Base-by-base conservation (phyloP, 306 rosid species). In the Lathyrus aphaca region DNA sequence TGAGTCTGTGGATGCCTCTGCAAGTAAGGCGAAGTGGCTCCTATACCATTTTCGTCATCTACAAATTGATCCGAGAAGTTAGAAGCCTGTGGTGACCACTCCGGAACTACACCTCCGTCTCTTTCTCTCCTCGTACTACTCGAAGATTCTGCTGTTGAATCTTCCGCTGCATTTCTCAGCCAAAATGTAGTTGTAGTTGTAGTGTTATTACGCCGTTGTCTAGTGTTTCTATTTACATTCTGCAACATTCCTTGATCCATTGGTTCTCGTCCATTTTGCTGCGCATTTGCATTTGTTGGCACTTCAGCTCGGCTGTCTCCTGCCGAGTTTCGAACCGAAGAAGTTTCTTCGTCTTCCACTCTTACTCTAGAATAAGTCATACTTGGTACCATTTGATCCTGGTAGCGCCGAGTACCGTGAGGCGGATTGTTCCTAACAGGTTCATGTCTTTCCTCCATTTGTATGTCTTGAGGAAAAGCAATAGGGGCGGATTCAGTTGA, bases 1-100 rank as follows among this genome's bases (percentile, higher is more conserved):
- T 89, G 98, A 80, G 95, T 81, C 88, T 84, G 96, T 61, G 96
- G 96, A 86, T 92, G 96, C 74, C 92, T 88, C 80, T 83, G 98
- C 87, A 92, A 82, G 79, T 82, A 92, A 14, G 98, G 84, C 16
- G 92, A 82, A 77, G 84, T 81, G 15, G 89, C 72, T 39, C 85
- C 92, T 39, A 89, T 76, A 59, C 92, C 91, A 63, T 69, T 92
- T 63, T 92, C 96, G 40, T 92, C 98, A 35, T 85, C 85, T 64
- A 81, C 96, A 77, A 80, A 92, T 75, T 85, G 96, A 74, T 92
- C 98, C 0, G 89, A 50, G 77, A 82, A 85, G 78, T 83, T 90
- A 40, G 98, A 77, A 68, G 86, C 66, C 51, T 86, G 65, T 18
- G 96, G 98, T 74, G 98, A 89, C 96, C 98, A 89, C 63, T 76